These are phyloP conservation scores for Fraxinus angustifolia DNA, from an alignment of 305 asterid species.

Conservation along the genomic window DNA sequence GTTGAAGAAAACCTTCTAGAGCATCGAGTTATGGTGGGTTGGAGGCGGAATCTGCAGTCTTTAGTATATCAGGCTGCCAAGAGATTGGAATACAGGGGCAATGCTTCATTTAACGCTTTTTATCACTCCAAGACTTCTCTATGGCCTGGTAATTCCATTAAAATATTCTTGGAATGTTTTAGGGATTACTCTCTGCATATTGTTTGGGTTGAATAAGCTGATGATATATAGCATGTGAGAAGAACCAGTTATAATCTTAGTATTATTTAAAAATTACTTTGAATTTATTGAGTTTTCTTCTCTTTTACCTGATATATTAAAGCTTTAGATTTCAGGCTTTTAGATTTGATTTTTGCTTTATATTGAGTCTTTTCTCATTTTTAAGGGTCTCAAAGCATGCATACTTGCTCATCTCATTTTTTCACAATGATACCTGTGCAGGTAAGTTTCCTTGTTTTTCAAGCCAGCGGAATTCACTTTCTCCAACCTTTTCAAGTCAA, in stretches of 20 bases:
- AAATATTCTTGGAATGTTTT: background rate
- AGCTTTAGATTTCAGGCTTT: background rate
- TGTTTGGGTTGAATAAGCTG: background rate
- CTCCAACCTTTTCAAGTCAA: slow-evolving; percentile 47
- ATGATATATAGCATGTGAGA: background rate
- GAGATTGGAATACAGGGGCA: slow-evolving; percentile 42
- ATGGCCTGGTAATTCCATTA: slow-evolving; percentile 44
- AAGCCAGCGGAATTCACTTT: slow-evolving; percentile 32
- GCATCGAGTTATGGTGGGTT: slow-evolving; percentile 47
- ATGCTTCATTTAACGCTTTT: slow-evolving; percentile 39
- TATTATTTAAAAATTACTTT: background rate
- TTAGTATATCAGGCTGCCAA: slow-evolving; percentile 54
- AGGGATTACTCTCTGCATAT: background rate
- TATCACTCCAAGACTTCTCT: slow-evolving; percentile 51
- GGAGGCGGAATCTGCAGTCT: slow-evolving; percentile 69
- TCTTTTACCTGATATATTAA: background rate
- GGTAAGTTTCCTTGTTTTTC: slow-evolving; percentile 46
- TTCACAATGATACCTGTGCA: slow-evolving; percentile 32
- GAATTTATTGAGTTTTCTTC: background rate
- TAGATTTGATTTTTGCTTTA: background rate
- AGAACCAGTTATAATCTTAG: background rate
- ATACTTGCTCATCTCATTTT: background rate
- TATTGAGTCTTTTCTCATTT: background rate
- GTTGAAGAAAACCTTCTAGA: background rate
- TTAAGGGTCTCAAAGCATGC: slow-evolving; percentile 5